phyloP scores from a whole-genome alignment of 2,329 filamentous ascomycete genomes.

The Sporothrix brasiliensis region DNA sequence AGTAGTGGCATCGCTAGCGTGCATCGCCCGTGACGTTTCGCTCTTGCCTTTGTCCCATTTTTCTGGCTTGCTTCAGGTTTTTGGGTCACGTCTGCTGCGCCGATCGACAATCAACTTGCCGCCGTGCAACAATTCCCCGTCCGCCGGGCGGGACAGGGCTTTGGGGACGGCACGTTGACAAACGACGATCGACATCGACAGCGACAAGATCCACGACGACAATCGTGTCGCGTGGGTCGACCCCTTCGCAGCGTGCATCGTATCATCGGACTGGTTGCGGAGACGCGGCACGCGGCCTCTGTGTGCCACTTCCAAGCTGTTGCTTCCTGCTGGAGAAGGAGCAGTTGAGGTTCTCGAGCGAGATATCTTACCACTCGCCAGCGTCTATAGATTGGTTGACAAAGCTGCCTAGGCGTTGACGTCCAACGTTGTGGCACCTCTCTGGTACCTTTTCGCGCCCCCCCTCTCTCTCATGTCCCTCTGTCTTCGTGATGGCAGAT shows the following conservation, averaged over 20 bases:
- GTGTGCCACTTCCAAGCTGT: neutral
- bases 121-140: neutral
- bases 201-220: neutral
- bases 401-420: neutral
- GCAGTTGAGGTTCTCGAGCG: neutral
- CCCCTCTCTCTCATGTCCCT: neutral
- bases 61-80: neutral
- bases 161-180: neutral
- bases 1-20: constrained; percentile 11
- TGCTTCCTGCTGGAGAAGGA: neutral
- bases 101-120: constrained; percentile 1
- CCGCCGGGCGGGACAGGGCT: neutral
- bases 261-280: neutral
- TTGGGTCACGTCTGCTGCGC: neutral
- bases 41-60: constrained; percentile 14
- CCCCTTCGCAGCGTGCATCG: neutral
- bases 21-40: neutral
- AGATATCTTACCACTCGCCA: neutral
- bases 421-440: neutral
- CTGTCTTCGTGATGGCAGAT: constrained; percentile 12
- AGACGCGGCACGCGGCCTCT: neutral
- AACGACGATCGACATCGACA: neutral
- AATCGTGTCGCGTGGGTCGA: neutral
- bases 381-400: neutral
- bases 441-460: neutral